Conservation (phyloP, 306 rosid species). For the Mimosa pudica region DNA sequence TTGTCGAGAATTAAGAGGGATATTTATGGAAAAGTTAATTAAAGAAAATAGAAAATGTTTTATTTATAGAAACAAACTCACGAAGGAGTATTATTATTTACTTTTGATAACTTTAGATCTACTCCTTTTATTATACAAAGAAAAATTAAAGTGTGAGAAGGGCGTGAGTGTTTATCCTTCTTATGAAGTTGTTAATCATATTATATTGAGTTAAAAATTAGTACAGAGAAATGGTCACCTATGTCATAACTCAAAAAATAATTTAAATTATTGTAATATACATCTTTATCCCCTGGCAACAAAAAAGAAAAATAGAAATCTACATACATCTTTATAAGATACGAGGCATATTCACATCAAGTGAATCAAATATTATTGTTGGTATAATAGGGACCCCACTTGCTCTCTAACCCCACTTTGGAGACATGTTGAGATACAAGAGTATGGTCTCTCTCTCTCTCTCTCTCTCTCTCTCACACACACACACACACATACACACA, state of each 20-base stretch:
- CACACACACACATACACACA: too few species aligned
- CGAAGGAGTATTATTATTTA: too few species aligned
- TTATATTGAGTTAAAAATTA: too few species aligned
- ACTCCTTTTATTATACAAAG: too few species aligned
- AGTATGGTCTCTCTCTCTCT: slow-evolving; percentile 37
- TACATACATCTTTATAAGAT: not conserved
- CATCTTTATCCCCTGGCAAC: too few species aligned
- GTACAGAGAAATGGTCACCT: too few species aligned
- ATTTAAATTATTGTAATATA: not conserved
- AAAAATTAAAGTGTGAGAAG: not conserved
- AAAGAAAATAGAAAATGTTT: too few species aligned
- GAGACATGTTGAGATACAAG: slow-evolving; percentile 37
- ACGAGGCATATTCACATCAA: not conserved
- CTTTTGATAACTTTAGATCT: not conserved
- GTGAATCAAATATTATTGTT: not conserved
- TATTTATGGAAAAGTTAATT: too few species aligned
- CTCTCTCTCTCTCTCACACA: not conserved
- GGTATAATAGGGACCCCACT: slow-evolving; percentile 33
- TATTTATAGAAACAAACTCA: too few species aligned
- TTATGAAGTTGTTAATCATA: too few species aligned
- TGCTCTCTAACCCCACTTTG: slow-evolving; percentile 48
- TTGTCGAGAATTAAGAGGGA: too few species aligned
- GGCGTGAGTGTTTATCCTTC: not conserved
- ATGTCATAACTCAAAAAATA: not conserved
- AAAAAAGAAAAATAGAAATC: not conserved